Evolutionary conservation across 352 stramenopile species (phyloP).

Genomic region (Saprolegnia parasitica): DNA sequence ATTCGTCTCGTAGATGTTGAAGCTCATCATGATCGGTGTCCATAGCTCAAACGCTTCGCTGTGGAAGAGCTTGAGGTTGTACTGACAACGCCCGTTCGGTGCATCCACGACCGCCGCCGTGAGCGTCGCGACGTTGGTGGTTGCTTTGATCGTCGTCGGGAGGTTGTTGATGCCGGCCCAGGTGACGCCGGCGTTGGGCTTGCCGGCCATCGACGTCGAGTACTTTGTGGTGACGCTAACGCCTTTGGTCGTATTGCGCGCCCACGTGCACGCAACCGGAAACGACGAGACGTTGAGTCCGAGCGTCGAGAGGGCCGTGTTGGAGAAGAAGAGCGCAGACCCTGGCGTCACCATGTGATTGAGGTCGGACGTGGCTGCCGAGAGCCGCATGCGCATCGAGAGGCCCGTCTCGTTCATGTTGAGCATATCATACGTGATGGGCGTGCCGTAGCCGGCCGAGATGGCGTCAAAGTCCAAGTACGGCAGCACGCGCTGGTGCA

Average conservation of each 20-base stretch:
- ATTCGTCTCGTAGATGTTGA: not conserved
- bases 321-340: constrained; percentile 7
- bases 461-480: not conserved
- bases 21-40: not conserved
- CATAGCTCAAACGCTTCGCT: not conserved
- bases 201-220: not conserved
- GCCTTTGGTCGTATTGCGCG: not conserved
- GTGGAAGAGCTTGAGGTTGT: not conserved
- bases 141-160: constrained; percentile 7
- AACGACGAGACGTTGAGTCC: not conserved
- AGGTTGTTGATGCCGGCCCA: constrained; percentile 3
- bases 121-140: not conserved
- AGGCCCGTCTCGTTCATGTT: not conserved
- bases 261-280: not conserved
- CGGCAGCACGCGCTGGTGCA: constrained; percentile 2
- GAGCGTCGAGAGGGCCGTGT: not conserved
- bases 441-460: not conserved
- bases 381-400: constrained; percentile 10
- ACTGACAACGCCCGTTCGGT: not conserved
- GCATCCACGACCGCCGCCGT: not conserved
- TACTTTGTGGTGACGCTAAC: not conserved
- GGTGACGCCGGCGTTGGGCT: not conserved
- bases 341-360: not conserved
- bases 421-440: not conserved
- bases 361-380: not conserved